Percentiles rank a stretch among this genome's conserved stretches.
Evolutionary conservation across 2,329 filamentous ascomycete genomes (phyloP).

Genomic region (Penicillium sp.): DNA sequence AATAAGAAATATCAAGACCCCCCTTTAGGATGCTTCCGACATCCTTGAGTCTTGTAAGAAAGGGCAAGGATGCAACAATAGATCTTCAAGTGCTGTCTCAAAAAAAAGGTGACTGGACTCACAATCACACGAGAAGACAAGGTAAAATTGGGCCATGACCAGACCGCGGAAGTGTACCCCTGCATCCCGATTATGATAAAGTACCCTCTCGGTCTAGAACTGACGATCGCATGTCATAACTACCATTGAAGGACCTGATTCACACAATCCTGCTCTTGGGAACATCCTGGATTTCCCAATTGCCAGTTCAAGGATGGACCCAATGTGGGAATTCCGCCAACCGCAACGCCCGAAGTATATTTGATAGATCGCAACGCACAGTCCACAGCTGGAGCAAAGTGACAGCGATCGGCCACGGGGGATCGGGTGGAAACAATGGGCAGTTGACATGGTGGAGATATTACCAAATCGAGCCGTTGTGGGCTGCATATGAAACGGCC

Average conservation of each 20-base stretch:
- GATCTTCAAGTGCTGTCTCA: neutral
- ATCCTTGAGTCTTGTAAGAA: no score
- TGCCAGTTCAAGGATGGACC: neutral
- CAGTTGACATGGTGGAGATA: neutral
- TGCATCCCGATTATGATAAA: slow-evolving; percentile 2
- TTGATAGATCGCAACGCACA: neutral
- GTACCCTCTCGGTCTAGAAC: neutral
- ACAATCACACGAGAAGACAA: neutral
- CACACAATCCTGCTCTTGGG: neutral
- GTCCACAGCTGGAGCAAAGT: neutral
- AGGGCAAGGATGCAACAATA: neutral
- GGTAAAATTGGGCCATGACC: neutral
- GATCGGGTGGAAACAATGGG: neutral
- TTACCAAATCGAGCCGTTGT: neutral
- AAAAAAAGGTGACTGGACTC: neutral
- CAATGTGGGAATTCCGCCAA: neutral
- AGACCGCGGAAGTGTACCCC: neutral
- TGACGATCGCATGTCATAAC: neutral
- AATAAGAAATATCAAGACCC: neutral
- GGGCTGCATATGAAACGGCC: neutral
- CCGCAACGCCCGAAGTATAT: neutral
- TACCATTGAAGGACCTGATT: neutral
- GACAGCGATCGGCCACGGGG: neutral
- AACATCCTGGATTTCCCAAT: neutral
- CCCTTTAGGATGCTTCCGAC: no score